Percentiles rank a stretch among this genome's conserved stretches.
These are phyloP conservation scores for Proliferodiscus dingleyae DNA, from an alignment of 2,329 filamentous ascomycete species.

Conservation along the genomic window DNA sequence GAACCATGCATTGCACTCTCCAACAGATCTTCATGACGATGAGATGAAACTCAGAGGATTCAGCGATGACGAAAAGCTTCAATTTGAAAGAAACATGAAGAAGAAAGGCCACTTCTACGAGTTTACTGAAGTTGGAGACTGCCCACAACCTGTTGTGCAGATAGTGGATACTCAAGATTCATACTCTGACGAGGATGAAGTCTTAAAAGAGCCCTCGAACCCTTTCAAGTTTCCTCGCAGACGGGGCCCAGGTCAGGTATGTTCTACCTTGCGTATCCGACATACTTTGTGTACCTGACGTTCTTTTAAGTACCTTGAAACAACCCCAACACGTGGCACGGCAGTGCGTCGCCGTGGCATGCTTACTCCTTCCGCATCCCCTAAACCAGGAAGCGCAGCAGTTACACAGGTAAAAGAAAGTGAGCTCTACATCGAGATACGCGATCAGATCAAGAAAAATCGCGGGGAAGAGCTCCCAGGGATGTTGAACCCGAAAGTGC, in stretches of 20 bases:
- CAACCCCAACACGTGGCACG: neutral
- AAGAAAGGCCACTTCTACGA: slow-evolving; percentile 23
- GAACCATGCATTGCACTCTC: slow-evolving; percentile 19
- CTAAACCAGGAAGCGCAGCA: neutral
- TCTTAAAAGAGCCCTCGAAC: neutral
- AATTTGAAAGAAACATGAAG: slow-evolving; percentile 30
- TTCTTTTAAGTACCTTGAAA: too few species aligned
- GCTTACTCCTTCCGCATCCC: neutral
- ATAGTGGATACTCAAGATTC: neutral
- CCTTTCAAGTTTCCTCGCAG: neutral
- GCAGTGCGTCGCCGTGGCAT: neutral
- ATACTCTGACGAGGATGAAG: neutral
- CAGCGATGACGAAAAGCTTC: slow-evolving; percentile 13
- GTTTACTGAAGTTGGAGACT: slow-evolving; percentile 23
- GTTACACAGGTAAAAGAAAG: neutral
- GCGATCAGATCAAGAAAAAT: slow-evolving; percentile 24
- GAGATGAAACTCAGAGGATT: slow-evolving; percentile 26
- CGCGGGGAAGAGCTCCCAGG: slow-evolving; percentile 32
- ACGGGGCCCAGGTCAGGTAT: too few species aligned
- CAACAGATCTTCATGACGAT: slow-evolving; percentile 20
- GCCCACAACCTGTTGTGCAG: neutral
- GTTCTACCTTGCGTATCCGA: too few species aligned
- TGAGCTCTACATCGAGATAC: slow-evolving; percentile 24
- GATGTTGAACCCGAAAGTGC: slow-evolving; percentile 31
- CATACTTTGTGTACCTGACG: neutral